These are phyloP conservation scores for Suzukiozyma palmioleophila DNA, from an alignment of 1,139 yeast genomes.

Conservation along the genomic window DNA sequence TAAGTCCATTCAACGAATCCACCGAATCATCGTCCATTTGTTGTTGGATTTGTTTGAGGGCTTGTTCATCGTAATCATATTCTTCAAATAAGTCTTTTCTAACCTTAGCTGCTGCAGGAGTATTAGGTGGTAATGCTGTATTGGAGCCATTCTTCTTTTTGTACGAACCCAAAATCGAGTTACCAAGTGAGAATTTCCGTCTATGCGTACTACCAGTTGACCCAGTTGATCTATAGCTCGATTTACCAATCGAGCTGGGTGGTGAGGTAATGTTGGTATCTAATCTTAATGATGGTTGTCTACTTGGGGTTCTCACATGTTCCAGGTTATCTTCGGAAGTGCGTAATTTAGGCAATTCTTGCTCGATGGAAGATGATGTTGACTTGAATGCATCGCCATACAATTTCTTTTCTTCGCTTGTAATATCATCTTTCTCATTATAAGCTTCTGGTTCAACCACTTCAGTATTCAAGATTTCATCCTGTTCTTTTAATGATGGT, in stretches of 20 bases:
- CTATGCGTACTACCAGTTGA: slow-evolving; percentile 38
- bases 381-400: slow-evolving; percentile 44
- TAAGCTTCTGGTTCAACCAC: not conserved
- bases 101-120: slow-evolving; percentile 48
- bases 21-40: slow-evolving; percentile 52
- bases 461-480: slow-evolving; percentile 5
- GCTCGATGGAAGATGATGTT: slow-evolving; percentile 29
- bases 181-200: slow-evolving; percentile 62
- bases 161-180: slow-evolving; percentile 41
- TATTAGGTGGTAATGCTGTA: slow-evolving; percentile 42
- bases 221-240: slow-evolving; percentile 21
- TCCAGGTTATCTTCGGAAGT: slow-evolving; percentile 10
- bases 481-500: slow-evolving; percentile 42
- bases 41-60: slow-evolving; percentile 16
- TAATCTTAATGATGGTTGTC: slow-evolving; percentile 38
- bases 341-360: slow-evolving; percentile 5
- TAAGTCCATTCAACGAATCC: slow-evolving; percentile 52
- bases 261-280: slow-evolving; percentile 16
- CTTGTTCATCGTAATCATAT: slow-evolving; percentile 26
- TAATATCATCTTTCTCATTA: slow-evolving; percentile 22
- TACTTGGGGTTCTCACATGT: slow-evolving; percentile 26
- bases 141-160: slow-evolving; percentile 47
- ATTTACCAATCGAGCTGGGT: slow-evolving; percentile 16
- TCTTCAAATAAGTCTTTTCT: slow-evolving; percentile 36
- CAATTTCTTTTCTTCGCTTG: slow-evolving; percentile 32